phyloP scores from a whole-genome alignment of 2,329 filamentous ascomycete species.

The Pyrenophora seminiperda region DNA sequence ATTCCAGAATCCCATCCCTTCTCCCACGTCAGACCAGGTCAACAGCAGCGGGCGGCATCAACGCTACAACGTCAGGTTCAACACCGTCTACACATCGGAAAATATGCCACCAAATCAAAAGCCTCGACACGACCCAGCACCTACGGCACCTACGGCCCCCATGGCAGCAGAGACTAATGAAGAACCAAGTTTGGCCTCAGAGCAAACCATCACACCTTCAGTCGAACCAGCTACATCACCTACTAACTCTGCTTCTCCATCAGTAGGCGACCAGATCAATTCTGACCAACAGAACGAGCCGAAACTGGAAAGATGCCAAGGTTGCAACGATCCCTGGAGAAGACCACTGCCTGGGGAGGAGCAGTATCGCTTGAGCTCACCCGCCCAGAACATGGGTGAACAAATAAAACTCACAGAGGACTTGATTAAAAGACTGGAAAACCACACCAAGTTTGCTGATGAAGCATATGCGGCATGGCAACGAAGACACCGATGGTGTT shows the following conservation, averaged over 20 bases:
- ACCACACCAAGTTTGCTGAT: conserved; percentile 23
- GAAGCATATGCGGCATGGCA: conserved; percentile 19
- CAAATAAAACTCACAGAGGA: conserved; percentile 20
- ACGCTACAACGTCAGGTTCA: conserved; percentile 36
- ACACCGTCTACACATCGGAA: conserved; percentile 23
- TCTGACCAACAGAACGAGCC: conserved; percentile 17
- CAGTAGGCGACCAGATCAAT: conserved; percentile 8
- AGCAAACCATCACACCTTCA: conserved; percentile 10
- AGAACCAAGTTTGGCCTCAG: conserved; percentile 8
- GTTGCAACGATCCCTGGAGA: conserved; percentile 29
- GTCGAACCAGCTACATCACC: conserved; percentile 13
- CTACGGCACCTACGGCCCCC: conserved; percentile 9
- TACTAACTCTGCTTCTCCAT: conserved; percentile 1
- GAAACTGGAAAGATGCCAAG: conserved; percentile 27
- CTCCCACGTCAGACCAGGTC: conserved; percentile 17
- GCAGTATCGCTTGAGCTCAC: conserved; percentile 14
- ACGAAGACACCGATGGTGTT: conserved; percentile 9
- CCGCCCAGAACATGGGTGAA: conserved; percentile 22
- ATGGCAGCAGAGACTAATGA: conserved; percentile 10
- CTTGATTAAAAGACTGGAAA: conserved; percentile 24
- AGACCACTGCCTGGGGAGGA: conserved; percentile 24
- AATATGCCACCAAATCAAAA: conserved; percentile 28
- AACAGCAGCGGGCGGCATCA: conserved; percentile 23
- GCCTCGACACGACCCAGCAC: conserved; percentile 22
- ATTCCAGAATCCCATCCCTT: conserved; percentile 11